Evolutionary conservation across 2,329 filamentous ascomycete species (phyloP), one percentile per base, ranked within the genome.

Genomic region (Juglanconis oblonga): DNA sequence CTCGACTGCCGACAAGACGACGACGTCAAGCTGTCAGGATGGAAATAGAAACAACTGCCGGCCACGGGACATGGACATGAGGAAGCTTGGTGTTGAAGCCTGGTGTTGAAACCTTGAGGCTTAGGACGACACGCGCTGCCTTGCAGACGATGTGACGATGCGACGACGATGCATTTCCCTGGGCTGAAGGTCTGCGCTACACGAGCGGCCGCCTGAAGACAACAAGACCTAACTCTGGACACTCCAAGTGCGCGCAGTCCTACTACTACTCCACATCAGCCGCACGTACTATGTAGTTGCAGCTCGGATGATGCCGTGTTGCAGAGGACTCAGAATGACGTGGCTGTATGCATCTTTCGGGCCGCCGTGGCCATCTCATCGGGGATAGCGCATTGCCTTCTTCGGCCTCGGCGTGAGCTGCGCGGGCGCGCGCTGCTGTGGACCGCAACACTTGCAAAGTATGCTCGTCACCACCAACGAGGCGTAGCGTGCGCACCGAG

Each of bases 291-390:
- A 17, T 8, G n/a, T 29, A 24, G 7, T 5, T n/a, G 29, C 29
- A 54, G 11, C 10, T 10, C 48, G 13, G 32, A 31, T 11, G 6
- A 47, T 51, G 42, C 35, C 54, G 59, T 58, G 48, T 42, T 11
- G 35, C 42, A n/a, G 14, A 38, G 11, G 44, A 44, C 8, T 40
- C 8, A 40, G 36, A 35, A 55, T 50, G 50, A 36, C 29, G 47
- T 48, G 59, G 35, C 35, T 49, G 35, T 49, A 59, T 59, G 59
- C 59, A 62, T 45, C 38, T 40, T 38, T 62, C 56, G 59, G 59
- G 48, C 59, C 59, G 59, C 52, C 42, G 49, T 44, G n/a, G 31
- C 31, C 13, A 24, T 51, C 40, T n/a, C 7, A n/a, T 8, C n/a
- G 14, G 31, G 38, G 10, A 48, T 35, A 57, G 40, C 29, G 5